phyloP scores from a whole-genome alignment of 2,329 filamentous ascomycete genomes.

The Trichoderma sp. region DNA sequence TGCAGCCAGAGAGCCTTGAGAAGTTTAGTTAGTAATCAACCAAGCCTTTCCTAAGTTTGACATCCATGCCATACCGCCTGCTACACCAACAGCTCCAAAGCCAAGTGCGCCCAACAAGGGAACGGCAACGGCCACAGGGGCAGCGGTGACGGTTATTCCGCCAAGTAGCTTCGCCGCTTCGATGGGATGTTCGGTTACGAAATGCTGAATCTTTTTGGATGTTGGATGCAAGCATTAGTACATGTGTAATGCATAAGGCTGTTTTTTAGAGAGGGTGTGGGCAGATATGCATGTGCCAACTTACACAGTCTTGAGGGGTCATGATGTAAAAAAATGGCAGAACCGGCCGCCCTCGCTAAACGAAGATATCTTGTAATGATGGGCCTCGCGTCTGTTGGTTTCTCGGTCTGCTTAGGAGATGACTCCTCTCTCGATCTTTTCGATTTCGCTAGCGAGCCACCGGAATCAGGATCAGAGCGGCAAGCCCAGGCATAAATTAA shows the following conservation, averaged over 20 bases:
- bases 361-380: background rate
- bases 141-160: background rate
- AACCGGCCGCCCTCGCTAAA: background rate
- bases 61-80: background rate
- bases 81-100: background rate
- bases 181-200: background rate
- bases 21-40: background rate
- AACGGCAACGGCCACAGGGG: background rate
- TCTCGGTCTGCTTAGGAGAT: background rate
- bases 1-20: background rate
- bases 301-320: constrained; percentile 3
- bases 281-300: background rate
- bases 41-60: background rate
- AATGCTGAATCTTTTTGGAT: background rate
- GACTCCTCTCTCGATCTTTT: background rate
- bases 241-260: constrained; percentile 2
- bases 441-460: background rate
- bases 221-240: background rate
- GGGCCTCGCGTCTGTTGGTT: background rate
- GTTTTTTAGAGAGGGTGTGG: background rate
- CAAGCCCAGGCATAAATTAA: background rate
- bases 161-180: background rate
- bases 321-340: background rate
- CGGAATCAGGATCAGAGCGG: background rate
- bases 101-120: constrained; percentile 3